Evolutionary conservation across 345 rosid species (phyloP).

Genomic region (sweet orange (Citrus sinensis)): DVS_A1.0 CM039162.1:2920001-2920500

Average conservation of each 20-base stretch:
- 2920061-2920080: slow-evolving; percentile 13
- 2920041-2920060: not conserved
- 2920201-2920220: slow-evolving; percentile 83
- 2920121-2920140: slow-evolving; percentile 94
- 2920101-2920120: slow-evolving; percentile 97
- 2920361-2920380: not conserved
- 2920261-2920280: slow-evolving; percentile 10
- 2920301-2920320: not conserved
- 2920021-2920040: not conserved
- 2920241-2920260: slow-evolving; percentile 62
- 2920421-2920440: not conserved
- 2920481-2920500: not conserved
- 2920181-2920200: slow-evolving; percentile 85
- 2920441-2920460: not conserved
- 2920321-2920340: not conserved
- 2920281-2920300: slow-evolving; percentile 6
- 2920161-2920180: slow-evolving; percentile 93
- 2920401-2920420: not conserved
- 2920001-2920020: not conserved
- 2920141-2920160: slow-evolving; percentile 89
- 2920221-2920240: slow-evolving; percentile 96
- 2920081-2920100: slow-evolving; percentile 94
- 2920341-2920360: not conserved
- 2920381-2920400: not conserved
- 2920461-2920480: not conserved